These are phyloP conservation scores for Beauveria brongniartii DNA, from an alignment of 2,329 filamentous ascomycete genomes.

Conservation along the genomic window DNA sequence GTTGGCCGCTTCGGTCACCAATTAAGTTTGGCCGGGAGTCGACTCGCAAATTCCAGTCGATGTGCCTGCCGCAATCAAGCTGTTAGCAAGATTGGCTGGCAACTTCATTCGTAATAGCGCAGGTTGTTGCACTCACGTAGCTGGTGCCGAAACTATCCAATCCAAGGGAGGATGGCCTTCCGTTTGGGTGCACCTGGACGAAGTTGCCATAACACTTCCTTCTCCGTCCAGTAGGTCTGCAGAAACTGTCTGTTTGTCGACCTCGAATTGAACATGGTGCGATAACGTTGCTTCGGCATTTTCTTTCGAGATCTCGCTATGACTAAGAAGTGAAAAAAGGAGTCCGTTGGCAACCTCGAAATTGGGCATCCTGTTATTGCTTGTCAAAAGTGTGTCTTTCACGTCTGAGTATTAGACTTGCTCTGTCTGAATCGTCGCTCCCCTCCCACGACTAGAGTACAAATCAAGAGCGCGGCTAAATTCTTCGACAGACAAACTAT, in stretches of 20 bases:
- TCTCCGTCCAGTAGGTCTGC: not conserved
- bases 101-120: not conserved
- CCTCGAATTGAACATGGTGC: not conserved
- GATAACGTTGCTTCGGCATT: not conserved
- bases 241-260: not conserved
- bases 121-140: slow-evolving; percentile 22
- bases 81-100: not conserved
- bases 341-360: not conserved
- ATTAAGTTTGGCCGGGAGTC: slow-evolving; percentile 15
- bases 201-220: not conserved
- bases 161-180: not conserved
- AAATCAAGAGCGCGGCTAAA: slow-evolving; percentile 19
- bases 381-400: not conserved
- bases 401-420: slow-evolving; percentile 11
- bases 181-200: not conserved
- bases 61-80: not conserved
- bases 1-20: not conserved
- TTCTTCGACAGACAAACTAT: slow-evolving; percentile 18
- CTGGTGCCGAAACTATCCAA: slow-evolving; percentile 26
- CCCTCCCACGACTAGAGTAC: slow-evolving; percentile 22
- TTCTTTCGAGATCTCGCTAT: not conserved
- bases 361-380: not conserved
- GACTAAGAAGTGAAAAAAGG: not conserved
- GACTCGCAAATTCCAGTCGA: slow-evolving; percentile 28
- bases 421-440: slow-evolving; percentile 21